Evolutionary conservation across 2,329 filamentous ascomycete species (phyloP), one percentile per base, ranked within the genome.

Genomic region (Xylaria sp.): DNA sequence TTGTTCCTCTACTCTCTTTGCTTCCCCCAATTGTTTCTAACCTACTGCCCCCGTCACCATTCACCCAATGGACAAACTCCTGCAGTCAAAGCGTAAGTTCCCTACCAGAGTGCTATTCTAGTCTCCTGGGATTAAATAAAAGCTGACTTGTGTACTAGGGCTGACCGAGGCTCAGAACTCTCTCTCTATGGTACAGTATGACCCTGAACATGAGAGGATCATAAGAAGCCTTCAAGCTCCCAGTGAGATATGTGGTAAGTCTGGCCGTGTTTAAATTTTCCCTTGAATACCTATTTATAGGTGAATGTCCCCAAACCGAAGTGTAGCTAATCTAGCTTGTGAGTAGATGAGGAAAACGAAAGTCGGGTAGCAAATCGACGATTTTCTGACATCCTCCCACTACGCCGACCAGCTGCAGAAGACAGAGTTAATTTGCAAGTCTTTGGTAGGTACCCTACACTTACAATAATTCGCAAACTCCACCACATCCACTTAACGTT

Each of bases 171-270:
- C 13, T 13, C 6, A 29, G 13, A 54, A 21, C 13, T 17, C 41
- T 7, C 9, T 49, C 13, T 17, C 41, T 7, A 13, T 49, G 48
- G 25, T 58, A n/a, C 25, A 8, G 15, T 10, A 9, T 25, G 53
- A 62, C 44, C 27, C 17, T 6, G 13, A 29, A 21, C 27, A 49
- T 15, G 54, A 58, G 21, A 54, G 15, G 44, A 13, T 31, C 15
- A 29, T 54, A 33, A 48, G 29, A 23, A 41, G 27, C 46, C 41
- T 60, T 13, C 38, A 13, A 9, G 10, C 52, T 40, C 56, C 19
- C 9, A 60, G 60, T 19, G 57, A 60, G 41, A 60, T 60, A 3
- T 60, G 60, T 6, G 8, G 56, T 63, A 57, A 49, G 60, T 53
- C 31, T 51, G 3, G 1, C 8, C 5, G n/a, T 15, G n/a, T 7